Conservation (phyloP, 1,284 basidiomycete species). For the Cryptococcus sp. region DNA sequence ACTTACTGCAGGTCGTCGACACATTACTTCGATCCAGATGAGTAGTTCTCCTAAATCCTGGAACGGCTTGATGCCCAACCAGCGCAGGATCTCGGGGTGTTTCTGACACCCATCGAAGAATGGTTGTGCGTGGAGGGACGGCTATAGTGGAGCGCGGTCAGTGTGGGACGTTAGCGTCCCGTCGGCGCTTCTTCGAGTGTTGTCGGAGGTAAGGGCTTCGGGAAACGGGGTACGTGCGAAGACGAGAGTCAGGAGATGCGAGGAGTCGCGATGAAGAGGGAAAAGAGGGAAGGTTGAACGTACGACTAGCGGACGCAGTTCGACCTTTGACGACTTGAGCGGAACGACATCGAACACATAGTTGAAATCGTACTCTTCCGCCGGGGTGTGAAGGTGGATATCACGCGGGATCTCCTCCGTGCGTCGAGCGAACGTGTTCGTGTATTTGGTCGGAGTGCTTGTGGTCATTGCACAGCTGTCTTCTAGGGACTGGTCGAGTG, state of each 20-base stretch:
- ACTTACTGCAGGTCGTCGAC: constrained; percentile 29
- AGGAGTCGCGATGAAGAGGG: neutral
- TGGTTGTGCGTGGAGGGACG: constrained; percentile 37
- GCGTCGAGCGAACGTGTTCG: constrained; percentile 31
- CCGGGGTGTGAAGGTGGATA: constrained; percentile 34
- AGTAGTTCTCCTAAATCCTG: constrained; percentile 33
- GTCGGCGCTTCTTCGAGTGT: too few species aligned
- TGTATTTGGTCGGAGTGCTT: neutral
- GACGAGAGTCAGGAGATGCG: too few species aligned
- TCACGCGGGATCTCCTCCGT: constrained; percentile 20
- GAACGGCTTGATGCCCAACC: constrained; percentile 23
- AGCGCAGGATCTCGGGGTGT: constrained; percentile 31
- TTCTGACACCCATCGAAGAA: constrained; percentile 31
- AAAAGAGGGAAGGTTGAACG: constrained; percentile 5
- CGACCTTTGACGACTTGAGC: constrained; percentile 36
- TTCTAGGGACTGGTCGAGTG: too few species aligned
- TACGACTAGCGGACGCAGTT: constrained; percentile 38
- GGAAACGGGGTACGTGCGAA: too few species aligned
- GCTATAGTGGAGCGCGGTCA: constrained; percentile 11
- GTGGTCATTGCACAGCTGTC: too few species aligned
- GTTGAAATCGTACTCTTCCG: constrained; percentile 50
- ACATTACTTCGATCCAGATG: constrained; percentile 31
- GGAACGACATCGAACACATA: constrained; percentile 39
- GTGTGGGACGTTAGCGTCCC: too few species aligned
- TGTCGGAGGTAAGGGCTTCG: too few species aligned